Conservation (phyloP, 305 asterid species). For the Vinca major region DNA sequence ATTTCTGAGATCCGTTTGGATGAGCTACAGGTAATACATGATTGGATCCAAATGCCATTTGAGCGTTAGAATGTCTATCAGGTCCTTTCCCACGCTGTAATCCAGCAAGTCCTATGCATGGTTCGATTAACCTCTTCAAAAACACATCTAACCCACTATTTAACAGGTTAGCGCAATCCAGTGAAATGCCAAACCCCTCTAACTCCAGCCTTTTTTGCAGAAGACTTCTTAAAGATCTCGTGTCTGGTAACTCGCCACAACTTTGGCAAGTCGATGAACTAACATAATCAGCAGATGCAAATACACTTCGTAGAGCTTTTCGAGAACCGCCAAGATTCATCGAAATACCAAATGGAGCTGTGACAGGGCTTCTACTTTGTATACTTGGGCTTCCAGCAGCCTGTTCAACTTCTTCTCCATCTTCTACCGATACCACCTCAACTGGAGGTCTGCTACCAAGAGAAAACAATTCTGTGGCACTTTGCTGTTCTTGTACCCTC, state of each 20-base stretch:
- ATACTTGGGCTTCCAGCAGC: slow-evolving; percentile 35
- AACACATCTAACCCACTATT: slow-evolving; percentile 56
- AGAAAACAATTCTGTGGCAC: slow-evolving; percentile 61
- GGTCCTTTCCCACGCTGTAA: slow-evolving; percentile 19
- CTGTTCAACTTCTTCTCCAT: slow-evolving; percentile 91
- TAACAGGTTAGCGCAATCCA: slow-evolving; percentile 57
- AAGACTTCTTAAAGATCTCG: slow-evolving; percentile 35
- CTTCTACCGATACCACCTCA: slow-evolving; percentile 48
- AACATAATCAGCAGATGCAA: slow-evolving; percentile 7
- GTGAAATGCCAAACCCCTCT: slow-evolving; percentile 56
- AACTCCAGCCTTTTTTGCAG: slow-evolving; percentile 52
- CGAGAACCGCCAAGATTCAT: slow-evolving; percentile 20
- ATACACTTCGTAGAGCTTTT: slow-evolving; percentile 27
- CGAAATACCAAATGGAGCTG: slow-evolving; percentile 69
- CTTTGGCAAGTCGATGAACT: slow-evolving; percentile 29
- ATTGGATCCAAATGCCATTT: slow-evolving; percentile 17
- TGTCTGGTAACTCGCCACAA: slow-evolving; percentile 46
- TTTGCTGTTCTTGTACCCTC: slow-evolving; percentile 53
- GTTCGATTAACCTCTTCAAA: slow-evolving; percentile 58
- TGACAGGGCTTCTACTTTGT: slow-evolving; percentile 45
- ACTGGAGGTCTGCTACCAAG: slow-evolving; percentile 65
- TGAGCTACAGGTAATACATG: slow-evolving; percentile 15
- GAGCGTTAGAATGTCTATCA: slow-evolving; percentile 15
- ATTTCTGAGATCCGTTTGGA: slow-evolving; percentile 16
- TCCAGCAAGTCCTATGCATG: slow-evolving; percentile 47